Conservation (phyloP, 805 yeast species). For the Metschnikowia gelsemii region DNA sequence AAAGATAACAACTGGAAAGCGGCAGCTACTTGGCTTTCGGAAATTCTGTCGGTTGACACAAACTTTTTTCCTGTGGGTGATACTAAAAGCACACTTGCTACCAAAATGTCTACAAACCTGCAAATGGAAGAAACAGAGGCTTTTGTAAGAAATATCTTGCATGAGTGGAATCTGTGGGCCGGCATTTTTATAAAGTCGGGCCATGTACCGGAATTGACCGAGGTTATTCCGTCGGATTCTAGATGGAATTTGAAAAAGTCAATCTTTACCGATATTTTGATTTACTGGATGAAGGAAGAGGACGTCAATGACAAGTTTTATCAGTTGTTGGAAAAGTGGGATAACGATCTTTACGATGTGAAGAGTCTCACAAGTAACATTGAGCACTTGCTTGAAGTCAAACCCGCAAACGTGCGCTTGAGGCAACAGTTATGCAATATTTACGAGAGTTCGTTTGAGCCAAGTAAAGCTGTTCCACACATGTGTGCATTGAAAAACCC, state of each 20-base stretch:
- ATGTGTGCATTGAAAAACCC: constrained; percentile 56
- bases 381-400: constrained; percentile 43
- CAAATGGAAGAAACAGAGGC: constrained; percentile 20
- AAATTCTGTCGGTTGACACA: constrained; percentile 21
- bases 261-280: constrained; percentile 45
- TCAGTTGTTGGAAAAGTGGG: constrained; percentile 56
- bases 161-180: constrained; percentile 68
- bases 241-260: constrained; percentile 32
- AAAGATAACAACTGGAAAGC: constrained; percentile 50
- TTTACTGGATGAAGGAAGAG: constrained; percentile 39
- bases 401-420: constrained; percentile 22
- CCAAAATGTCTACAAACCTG: constrained; percentile 15
- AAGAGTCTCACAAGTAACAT: constrained; percentile 44
- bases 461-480: constrained; percentile 62
- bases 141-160: constrained; percentile 25
- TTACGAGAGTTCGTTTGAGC: constrained; percentile 57
- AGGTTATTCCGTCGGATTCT: constrained; percentile 53
- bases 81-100: constrained; percentile 31
- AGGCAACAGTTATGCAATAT: constrained; percentile 50
- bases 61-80: constrained; percentile 30
- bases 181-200: constrained; percentile 49
- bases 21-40: constrained; percentile 51
- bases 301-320: constrained; percentile 33
- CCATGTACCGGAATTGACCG: constrained; percentile 48
- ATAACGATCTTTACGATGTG: constrained; percentile 49